These are phyloP conservation scores for Colletotrichum tofieldiae DNA, from an alignment of 2,329 filamentous ascomycete genomes.

Conservation along the genomic window DNA sequence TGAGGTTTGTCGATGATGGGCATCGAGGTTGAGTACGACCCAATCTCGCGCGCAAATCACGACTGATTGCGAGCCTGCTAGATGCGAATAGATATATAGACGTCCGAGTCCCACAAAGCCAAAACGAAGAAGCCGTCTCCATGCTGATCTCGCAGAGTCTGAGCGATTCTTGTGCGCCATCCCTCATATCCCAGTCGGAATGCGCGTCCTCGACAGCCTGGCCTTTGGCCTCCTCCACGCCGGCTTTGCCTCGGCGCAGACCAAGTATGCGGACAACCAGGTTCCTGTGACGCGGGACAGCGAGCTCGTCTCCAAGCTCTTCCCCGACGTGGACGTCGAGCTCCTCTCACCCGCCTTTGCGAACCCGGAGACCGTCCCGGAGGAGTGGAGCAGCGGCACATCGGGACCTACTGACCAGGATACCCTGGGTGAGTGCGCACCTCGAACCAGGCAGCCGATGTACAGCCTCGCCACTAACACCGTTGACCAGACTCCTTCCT, in stretches of 20 bases:
- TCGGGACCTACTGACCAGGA: conserved; percentile 48
- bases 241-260: conserved; percentile 10
- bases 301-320: conserved; percentile 13
- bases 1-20: neutral
- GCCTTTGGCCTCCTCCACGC: conserved; percentile 3
- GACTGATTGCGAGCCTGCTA: neutral
- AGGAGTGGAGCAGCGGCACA: conserved; percentile 47
- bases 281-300: conserved; percentile 8
- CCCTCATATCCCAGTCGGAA: neutral
- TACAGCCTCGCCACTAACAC: neutral
- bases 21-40: no score
- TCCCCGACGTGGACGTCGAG: conserved; percentile 39
- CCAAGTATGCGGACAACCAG: conserved; percentile 28
- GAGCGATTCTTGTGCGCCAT: neutral
- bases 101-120: neutral
- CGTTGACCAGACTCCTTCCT: conserved; percentile 41
- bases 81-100: neutral
- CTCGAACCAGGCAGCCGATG: rapidly evolving
- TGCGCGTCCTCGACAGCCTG: neutral
- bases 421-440: neutral
- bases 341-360: conserved; percentile 49
- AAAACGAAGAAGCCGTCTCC: neutral
- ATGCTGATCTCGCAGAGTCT: no score
- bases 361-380: conserved; percentile 44
- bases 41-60: neutral